These are phyloP conservation scores for Aureoboletus auriporus DNA, from an alignment of 768 basidiomycete species.

Conservation along the genomic window DNA sequence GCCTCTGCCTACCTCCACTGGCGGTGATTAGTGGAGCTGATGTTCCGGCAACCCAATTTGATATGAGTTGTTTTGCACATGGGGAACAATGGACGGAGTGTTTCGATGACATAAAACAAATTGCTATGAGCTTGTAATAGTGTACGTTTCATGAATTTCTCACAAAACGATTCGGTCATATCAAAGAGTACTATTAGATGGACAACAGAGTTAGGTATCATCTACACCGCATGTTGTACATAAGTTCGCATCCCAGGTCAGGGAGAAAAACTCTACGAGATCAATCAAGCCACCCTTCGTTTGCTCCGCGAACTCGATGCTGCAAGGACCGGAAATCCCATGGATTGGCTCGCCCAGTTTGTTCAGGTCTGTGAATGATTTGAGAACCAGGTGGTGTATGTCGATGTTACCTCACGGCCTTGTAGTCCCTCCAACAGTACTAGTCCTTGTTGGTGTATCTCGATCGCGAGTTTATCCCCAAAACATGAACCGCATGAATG, in stretches of 20 bases:
- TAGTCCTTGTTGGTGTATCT: slow-evolving; percentile 66
- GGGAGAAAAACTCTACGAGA: slow-evolving; percentile 57
- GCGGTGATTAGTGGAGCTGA: too few relatives aligned
- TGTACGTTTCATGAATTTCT: too few relatives aligned
- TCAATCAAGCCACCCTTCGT: slow-evolving; percentile 50
- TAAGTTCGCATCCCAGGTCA: slow-evolving; percentile 49
- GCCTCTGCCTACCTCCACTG: too few relatives aligned
- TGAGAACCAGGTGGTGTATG: slow-evolving; percentile 57
- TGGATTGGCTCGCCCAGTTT: slow-evolving; percentile 56
- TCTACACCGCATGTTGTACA: slow-evolving; percentile 55
- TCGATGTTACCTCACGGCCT: background rate
- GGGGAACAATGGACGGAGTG: too few relatives aligned
- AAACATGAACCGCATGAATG: slow-evolving; percentile 35
- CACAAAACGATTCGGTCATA: too few relatives aligned
- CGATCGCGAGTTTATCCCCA: slow-evolving; percentile 60
- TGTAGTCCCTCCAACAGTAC: slow-evolving; percentile 54
- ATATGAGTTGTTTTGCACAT: too few relatives aligned
- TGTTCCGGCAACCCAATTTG: too few relatives aligned
- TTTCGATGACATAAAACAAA: too few relatives aligned
- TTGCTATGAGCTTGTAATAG: too few relatives aligned
- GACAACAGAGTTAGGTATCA: too few relatives aligned
- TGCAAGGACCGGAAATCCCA: slow-evolving; percentile 19
- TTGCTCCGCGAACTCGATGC: slow-evolving; percentile 38
- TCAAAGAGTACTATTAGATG: too few relatives aligned
- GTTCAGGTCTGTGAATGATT: slow-evolving; percentile 60